Evolutionary conservation across 2,329 filamentous ascomycete genomes (phyloP).

Genomic region (Juglanconis oblonga): DNA sequence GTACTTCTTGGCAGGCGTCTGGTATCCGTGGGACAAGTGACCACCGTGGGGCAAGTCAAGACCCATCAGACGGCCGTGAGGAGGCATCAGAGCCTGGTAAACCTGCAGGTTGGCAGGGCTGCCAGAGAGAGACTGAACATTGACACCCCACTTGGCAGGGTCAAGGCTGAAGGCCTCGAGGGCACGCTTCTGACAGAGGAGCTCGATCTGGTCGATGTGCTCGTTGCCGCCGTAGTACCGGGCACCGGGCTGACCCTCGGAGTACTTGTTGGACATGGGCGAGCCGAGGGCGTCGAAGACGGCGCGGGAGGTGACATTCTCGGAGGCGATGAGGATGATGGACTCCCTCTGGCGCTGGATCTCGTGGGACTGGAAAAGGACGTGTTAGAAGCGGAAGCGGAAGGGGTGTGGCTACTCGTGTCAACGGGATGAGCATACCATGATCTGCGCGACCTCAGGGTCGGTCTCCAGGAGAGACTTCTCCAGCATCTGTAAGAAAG

Average conservation of each 20-base stretch:
- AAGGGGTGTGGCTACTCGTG: background rate
- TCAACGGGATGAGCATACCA: conserved; percentile 59
- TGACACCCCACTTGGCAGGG: conserved; percentile 92
- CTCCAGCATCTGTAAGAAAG: conserved; percentile 77
- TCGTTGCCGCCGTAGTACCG: conserved; percentile 99
- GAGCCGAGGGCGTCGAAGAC: conserved; percentile 96
- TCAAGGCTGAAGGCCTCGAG: conserved; percentile 88
- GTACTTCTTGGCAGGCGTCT: conserved; percentile 88
- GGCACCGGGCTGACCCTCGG: conserved; percentile 95
- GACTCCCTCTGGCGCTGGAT: conserved; percentile 97
- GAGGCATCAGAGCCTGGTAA: conserved; percentile 95
- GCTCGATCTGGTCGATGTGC: conserved; percentile 95
- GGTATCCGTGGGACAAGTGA: conserved; percentile 95
- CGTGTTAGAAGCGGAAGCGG: background rate
- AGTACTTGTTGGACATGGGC: conserved; percentile 99
- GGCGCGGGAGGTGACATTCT: conserved; percentile 98
- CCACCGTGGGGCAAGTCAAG: conserved; percentile 92
- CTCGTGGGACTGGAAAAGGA: conserved; percentile 68
- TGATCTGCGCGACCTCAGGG: conserved; percentile 92
- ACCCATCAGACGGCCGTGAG: conserved; percentile 95
- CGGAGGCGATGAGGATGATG: conserved; percentile 96
- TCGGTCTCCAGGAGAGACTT: conserved; percentile 89
- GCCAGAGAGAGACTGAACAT: conserved; percentile 91
- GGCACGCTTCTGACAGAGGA: conserved; percentile 90
- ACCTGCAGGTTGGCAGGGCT: conserved; percentile 96